These are phyloP conservation scores for Trifolium subterraneum DNA, from an alignment of 306 rosid species.

Conservation along the genomic window DNA sequence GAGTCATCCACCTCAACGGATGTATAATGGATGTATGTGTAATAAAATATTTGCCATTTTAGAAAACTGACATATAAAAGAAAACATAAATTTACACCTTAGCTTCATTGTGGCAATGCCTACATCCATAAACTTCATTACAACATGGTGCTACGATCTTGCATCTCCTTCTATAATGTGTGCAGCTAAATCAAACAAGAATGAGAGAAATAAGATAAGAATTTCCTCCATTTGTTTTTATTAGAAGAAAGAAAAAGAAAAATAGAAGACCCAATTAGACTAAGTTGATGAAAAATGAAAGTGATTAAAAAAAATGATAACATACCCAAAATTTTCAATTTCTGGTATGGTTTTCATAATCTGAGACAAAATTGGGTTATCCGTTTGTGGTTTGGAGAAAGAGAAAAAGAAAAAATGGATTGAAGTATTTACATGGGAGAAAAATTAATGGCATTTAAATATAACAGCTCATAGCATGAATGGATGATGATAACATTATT, in stretches of 20 bases:
- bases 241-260: neutral
- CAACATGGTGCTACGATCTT: conserved; percentile 77
- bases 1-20: no score
- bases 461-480: neutral
- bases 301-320: neutral
- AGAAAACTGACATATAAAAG: no score
- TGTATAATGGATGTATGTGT: no score
- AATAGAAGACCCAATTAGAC: neutral
- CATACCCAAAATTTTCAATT: conserved; percentile 55
- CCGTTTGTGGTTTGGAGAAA: neutral
- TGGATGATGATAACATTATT: neutral
- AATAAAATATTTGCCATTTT: no score
- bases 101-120: conserved; percentile 82
- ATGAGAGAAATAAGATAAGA: neutral
- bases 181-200: conserved; percentile 54
- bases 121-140: conserved; percentile 63
- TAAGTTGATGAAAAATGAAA: neutral
- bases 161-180: conserved; percentile 76
- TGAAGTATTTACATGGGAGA: conserved; percentile 6
- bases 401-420: neutral
- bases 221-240: neutral
- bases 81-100: conserved; percentile 55
- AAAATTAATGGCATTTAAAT: neutral
- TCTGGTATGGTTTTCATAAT: conserved; percentile 31
- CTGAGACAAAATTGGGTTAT: conserved; percentile 16